Percentiles rank a stretch among this genome's conserved stretches.
phyloP scores from a whole-genome alignment of 345 rosid genomes.

The Murraya paniculata region DNA sequence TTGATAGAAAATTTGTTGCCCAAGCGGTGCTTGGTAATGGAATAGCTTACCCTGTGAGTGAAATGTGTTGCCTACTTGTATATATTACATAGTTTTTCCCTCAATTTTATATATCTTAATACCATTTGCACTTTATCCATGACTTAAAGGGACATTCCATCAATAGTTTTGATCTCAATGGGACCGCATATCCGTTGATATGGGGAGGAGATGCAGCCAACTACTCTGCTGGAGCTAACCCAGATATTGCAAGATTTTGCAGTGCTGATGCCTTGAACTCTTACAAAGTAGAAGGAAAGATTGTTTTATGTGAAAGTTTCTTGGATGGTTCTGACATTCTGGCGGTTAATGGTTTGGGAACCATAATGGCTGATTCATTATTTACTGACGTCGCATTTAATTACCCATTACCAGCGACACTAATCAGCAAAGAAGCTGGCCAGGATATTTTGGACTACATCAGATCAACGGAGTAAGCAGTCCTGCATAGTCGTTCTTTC shows the following conservation, averaged over 20 bases:
- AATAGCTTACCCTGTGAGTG: conserved; percentile 11
- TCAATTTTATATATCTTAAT: neutral
- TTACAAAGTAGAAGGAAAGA: conserved; percentile 19
- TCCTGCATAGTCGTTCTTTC: neutral
- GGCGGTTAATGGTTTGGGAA: neutral
- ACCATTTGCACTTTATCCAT: neutral
- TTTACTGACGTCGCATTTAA: conserved; percentile 7
- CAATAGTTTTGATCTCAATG: conserved; percentile 6
- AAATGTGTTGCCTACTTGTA: neutral
- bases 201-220: conserved; percentile 28
- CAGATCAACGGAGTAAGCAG: conserved; percentile 11
- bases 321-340: conserved; percentile 5
- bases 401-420: conserved; percentile 17
- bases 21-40: conserved; percentile 31
- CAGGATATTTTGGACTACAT: conserved; percentile 13
- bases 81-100: neutral
- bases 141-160: conserved; percentile 11
- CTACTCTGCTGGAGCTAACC: neutral
- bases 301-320: conserved; percentile 11
- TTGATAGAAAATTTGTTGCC: conserved; percentile 28
- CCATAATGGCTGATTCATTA: conserved; percentile 9
- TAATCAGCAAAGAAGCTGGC: conserved; percentile 1
- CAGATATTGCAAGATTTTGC: conserved; percentile 11
- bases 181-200: conserved; percentile 14
- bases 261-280: neutral